Evolutionary conservation across 2,329 filamentous ascomycete genomes (phyloP).

Genomic region (Phoma sp.): DNA sequence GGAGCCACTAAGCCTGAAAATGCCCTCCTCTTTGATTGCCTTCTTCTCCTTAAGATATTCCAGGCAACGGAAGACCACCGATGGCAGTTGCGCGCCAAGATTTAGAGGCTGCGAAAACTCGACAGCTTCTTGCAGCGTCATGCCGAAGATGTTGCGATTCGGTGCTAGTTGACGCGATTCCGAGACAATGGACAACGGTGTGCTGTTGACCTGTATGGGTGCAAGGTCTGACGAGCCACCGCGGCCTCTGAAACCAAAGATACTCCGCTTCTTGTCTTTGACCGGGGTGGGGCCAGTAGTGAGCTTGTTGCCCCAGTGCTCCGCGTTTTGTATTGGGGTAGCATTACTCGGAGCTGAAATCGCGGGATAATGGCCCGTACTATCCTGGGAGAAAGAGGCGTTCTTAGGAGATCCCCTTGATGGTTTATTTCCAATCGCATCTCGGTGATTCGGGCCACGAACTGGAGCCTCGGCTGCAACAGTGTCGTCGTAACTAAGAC

Average conservation of each 20-base stretch:
- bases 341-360: conserved; percentile 90
- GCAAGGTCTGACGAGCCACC: conserved; percentile 72
- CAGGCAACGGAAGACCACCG: conserved; percentile 93
- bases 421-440: conserved; percentile 27
- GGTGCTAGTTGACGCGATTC: conserved; percentile 46
- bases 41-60: conserved; percentile 88
- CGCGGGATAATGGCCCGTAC: conserved; percentile 46
- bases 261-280: conserved; percentile 81
- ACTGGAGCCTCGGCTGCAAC: conserved; percentile 65
- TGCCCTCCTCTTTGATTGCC: conserved; percentile 86
- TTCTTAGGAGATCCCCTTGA: conserved; percentile 41
- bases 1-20: conserved; percentile 96
- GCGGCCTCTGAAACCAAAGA: conserved; percentile 70
- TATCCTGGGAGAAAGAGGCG: conserved; percentile 45
- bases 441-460: conserved; percentile 52
- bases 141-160: conserved; percentile 77
- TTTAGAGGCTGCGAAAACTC: conserved; percentile 77
- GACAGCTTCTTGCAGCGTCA: conserved; percentile 84
- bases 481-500: conserved; percentile 64
- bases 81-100: conserved; percentile 78
- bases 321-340: conserved; percentile 80
- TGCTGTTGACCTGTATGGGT: conserved; percentile 39
- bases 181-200: conserved; percentile 24
- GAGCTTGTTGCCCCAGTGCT: conserved; percentile 84
- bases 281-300: conserved; percentile 62